Evolutionary conservation across 768 basidiomycete genomes (phyloP).

Genomic region (Austroboletus eburneus): DNA sequence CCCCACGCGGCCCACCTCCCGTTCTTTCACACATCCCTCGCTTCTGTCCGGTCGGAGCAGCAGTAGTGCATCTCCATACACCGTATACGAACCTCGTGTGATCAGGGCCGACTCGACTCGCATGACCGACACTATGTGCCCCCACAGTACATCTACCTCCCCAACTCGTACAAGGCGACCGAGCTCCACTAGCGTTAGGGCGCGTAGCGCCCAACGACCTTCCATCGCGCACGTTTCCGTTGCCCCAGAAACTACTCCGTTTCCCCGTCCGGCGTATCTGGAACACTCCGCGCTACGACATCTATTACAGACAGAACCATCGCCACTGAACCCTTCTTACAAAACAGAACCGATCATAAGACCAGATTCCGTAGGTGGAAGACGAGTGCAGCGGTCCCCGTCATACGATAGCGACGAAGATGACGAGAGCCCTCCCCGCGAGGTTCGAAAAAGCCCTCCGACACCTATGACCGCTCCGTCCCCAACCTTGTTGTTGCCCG

Average conservation of each 20-base stretch:
- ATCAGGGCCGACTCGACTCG: constrained; percentile 53
- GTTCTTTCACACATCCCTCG: constrained; percentile 40
- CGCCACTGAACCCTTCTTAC: constrained; percentile 35
- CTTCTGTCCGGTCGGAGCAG: constrained; percentile 30
- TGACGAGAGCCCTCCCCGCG: constrained; percentile 48
- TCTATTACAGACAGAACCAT: constrained; percentile 53
- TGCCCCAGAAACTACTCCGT: constrained; percentile 36
- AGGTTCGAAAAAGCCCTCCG: constrained; percentile 27
- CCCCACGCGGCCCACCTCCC: constrained; percentile 39
- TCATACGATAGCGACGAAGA: constrained; percentile 68
- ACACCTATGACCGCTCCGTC: constrained; percentile 23
- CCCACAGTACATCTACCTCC: constrained; percentile 34
- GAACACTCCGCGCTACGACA: constrained; percentile 73
- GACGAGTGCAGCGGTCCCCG: constrained; percentile 35
- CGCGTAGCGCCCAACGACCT: constrained; percentile 21
- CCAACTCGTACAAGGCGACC: constrained; percentile 46
- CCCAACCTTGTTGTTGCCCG: constrained; percentile 58
- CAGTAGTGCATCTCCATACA: constrained; percentile 27
- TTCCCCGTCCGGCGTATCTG: constrained; percentile 69
- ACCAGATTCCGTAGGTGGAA: constrained; percentile 16
- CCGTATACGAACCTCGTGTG: constrained; percentile 60
- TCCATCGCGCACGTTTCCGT: constrained; percentile 28
- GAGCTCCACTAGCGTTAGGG: constrained; percentile 34
- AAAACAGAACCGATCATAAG: constrained; percentile 32
- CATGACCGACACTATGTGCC: constrained; percentile 40